Base-by-base conservation (phyloP, 2,329 filamentous ascomycete species). In the Penicillium expansum region DNA sequence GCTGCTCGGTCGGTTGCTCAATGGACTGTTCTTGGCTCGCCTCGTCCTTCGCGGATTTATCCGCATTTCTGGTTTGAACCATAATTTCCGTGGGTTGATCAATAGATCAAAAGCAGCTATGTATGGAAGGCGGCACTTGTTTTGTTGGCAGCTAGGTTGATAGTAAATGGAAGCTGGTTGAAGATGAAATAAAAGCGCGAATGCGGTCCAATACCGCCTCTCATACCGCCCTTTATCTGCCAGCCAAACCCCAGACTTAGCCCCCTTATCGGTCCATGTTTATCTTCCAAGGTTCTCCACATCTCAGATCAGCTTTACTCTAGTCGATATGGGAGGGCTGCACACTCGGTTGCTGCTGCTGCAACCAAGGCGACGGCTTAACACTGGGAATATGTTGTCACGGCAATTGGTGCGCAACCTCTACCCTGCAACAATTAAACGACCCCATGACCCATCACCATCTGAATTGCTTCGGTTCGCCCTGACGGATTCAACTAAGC, bases 391-490 rank as follows among this genome's bases (percentile, higher is more conserved):
- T 24, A 2, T n/a, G 6, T 11, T 35, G 1, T 24, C 11, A 41
- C 42, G 5, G 8, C 29, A 14, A 24, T 39, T 16, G 30, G 27
- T 39, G 37, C 45, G 29, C 47, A 38, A 9, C 13, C 9, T 55
- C 22, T 43, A 51, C 38, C 37, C 18, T 30, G 8, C 32, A 29
- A n/a, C 32, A 29, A 24, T 29, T 30, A 48, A 54, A 43, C 52
- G 27, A 33, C 24, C 38, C 20, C 52, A 27, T 24, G 58, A 58
- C 35, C 69, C 52, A 60, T 67, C 38, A 38, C 62, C 67, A 22
- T 67, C 70, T 20, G 65, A 74, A 50, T 45, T 74, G 45, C 59
- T 74, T 38, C 69, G 71, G 52, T 75, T 69, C 60, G 62, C 67
- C 13, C 45, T 76, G 35, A 72, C 60, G 9, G 66, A 66, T 29